phyloP scores from a whole-genome alignment of 176 grass and related monocot genomes.

The Leersia perrieri region DNA sequence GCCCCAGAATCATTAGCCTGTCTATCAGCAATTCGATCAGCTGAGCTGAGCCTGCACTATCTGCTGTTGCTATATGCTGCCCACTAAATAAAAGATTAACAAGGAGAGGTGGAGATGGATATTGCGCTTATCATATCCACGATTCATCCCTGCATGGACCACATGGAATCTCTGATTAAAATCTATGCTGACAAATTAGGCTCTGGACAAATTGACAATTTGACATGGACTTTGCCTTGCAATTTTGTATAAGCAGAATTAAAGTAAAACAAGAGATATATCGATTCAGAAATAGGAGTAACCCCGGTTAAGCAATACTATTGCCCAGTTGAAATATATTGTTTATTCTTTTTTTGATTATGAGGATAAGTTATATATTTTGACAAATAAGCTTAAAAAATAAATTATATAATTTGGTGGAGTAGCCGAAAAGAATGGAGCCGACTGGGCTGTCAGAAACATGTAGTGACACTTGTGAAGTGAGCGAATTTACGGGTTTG shows the following conservation, averaged over 20 bases:
- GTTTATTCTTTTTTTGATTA: too few relatives aligned
- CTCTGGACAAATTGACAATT: neutral
- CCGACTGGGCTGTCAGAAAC: too few relatives aligned
- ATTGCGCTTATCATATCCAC: neutral
- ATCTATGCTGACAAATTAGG: neutral
- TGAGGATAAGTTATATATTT: too few relatives aligned
- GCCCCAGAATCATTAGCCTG: slow-evolving; percentile 23
- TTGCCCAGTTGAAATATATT: too few relatives aligned
- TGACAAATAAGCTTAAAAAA: too few relatives aligned
- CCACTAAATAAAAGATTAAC: neutral
- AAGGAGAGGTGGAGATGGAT: neutral
- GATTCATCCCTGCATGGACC: neutral
- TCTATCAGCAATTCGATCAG: neutral
- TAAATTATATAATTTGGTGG: too few relatives aligned
- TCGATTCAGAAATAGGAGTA: too few relatives aligned
- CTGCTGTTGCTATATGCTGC: neutral
- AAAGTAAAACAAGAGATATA: neutral
- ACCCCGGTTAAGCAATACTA: neutral
- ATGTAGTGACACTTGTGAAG: neutral
- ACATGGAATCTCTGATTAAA: neutral
- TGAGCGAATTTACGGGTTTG: too few relatives aligned
- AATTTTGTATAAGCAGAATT: neutral
- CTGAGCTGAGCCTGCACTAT: neutral
- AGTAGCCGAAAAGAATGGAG: too few relatives aligned
- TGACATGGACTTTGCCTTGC: neutral